A percentile compares a stretch with the other conserved stretches of the same genome.
These are phyloP conservation scores for Striga hermonthica DNA, from an alignment of 305 asterid species.

Conservation along the genomic window DNA sequence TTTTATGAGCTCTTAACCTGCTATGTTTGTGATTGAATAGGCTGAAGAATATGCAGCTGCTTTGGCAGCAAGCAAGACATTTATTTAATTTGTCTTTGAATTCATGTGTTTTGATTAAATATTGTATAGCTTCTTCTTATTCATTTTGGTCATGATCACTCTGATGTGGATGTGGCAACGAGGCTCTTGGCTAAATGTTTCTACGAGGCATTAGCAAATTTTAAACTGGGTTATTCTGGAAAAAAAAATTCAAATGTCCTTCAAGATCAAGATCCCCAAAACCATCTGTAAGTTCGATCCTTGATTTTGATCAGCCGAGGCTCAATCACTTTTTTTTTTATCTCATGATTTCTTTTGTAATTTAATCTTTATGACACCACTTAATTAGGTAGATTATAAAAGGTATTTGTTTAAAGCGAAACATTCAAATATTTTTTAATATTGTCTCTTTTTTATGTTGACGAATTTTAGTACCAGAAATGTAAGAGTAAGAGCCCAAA, in stretches of 20 bases:
- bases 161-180: constrained; percentile 77
- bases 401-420: too few relatives aligned
- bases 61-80: constrained; percentile 71
- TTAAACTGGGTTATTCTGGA: constrained; percentile 97
- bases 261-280: constrained; percentile 91
- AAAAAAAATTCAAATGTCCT: constrained; percentile 99
- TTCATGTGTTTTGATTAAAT: constrained; percentile 38
- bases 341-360: too few relatives aligned
- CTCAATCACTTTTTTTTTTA: neutral
- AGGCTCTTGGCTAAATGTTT: constrained; percentile 81
- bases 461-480: constrained; percentile 49
- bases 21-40: constrained; percentile 43
- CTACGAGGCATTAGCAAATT: constrained; percentile 73
- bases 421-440: too few relatives aligned
- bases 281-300: constrained; percentile 76
- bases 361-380: too few relatives aligned
- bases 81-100: constrained; percentile 17
- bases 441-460: constrained; percentile 26
- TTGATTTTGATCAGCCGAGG: constrained; percentile 4
- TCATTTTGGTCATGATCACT: constrained; percentile 58
- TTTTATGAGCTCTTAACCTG: neutral
- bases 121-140: constrained; percentile 43
- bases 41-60: constrained; percentile 99
- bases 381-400: too few relatives aligned
- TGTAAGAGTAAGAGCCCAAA: constrained; percentile 49